phyloP scores from a whole-genome alignment of 2,329 filamentous ascomycete species.

The Truncatella angustata region DNA sequence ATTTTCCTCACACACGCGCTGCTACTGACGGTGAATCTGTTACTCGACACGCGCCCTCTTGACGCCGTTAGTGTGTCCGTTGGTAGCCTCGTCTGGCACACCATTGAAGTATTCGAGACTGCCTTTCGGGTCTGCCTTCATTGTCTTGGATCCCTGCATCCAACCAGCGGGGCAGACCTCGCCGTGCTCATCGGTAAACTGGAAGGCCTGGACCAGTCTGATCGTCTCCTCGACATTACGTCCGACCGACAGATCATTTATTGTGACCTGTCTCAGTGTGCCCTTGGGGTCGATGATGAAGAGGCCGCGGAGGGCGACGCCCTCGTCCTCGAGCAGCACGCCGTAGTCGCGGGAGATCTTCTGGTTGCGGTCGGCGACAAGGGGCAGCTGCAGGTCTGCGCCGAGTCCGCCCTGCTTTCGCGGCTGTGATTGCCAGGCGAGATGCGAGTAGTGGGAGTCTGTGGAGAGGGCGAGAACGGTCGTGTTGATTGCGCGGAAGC shows the following conservation, averaged over 20 bases:
- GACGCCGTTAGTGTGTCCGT: conserved; percentile 32
- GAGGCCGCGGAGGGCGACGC: conserved; percentile 60
- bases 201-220: conserved; percentile 70
- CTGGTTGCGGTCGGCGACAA: conserved; percentile 61
- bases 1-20: neutral
- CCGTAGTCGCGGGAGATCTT: conserved; percentile 60
- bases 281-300: conserved; percentile 67
- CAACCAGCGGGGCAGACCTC: conserved; percentile 62
- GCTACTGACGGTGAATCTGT: neutral
- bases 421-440: conserved; percentile 57
- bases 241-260: conserved; percentile 65
- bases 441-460: conserved; percentile 56
- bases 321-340: conserved; percentile 62
- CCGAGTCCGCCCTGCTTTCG: conserved; percentile 63
- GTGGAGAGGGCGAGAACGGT: conserved; percentile 60
- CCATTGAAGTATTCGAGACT: conserved; percentile 46
- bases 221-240: conserved; percentile 64
- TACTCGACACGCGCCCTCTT: conserved; percentile 22
- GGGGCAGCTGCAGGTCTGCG: conserved; percentile 56
- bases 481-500: conserved; percentile 58
- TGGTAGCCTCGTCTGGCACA: conserved; percentile 13
- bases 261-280: conserved; percentile 58
- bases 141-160: conserved; percentile 44
- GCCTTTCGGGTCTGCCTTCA: conserved; percentile 52
- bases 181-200: conserved; percentile 82